A percentile compares a stretch with the other conserved stretches of the same genome.
Evolutionary conservation across 331 rosid genomes (phyloP).

Genomic region (Cydonia oblonga): DNA sequence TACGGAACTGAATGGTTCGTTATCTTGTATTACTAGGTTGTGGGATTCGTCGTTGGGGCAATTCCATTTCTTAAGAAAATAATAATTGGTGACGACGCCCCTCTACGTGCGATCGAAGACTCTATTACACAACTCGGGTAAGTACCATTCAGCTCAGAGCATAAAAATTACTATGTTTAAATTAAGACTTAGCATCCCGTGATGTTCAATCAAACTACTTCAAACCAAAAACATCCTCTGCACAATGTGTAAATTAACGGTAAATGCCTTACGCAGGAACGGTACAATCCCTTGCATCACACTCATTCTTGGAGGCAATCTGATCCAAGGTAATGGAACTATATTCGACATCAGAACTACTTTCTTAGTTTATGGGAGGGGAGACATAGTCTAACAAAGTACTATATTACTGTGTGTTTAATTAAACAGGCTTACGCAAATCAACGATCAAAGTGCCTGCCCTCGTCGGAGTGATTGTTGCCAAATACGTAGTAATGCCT

Average conservation of each 20-base stretch:
- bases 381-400: not conserved
- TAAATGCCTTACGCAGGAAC: slow-evolving; percentile 27
- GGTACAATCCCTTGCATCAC: slow-evolving; percentile 88
- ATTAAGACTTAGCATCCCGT: no score
- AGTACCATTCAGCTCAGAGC: not conserved
- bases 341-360: not conserved
- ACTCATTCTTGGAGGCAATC: slow-evolving; percentile 83
- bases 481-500: slow-evolving; percentile 42
- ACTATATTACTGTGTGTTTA: not conserved
- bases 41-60: slow-evolving; percentile 66
- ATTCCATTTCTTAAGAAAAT: slow-evolving; percentile 47
- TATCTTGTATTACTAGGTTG: slow-evolving; percentile 29
- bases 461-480: slow-evolving; percentile 29
- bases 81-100: slow-evolving; percentile 55
- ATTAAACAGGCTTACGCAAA: slow-evolving; percentile 42
- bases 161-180: not conserved
- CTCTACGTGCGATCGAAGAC: slow-evolving; percentile 58
- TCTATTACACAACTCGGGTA: slow-evolving; percentile 62
- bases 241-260: not conserved
- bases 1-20: not conserved
- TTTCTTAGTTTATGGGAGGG: not conserved
- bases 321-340: slow-evolving; percentile 41
- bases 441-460: slow-evolving; percentile 34
- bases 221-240: not conserved
- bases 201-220: not conserved